Evolutionary conservation across 129 eudicot species (phyloP).

Genomic region (Apium graveolens): DNA sequence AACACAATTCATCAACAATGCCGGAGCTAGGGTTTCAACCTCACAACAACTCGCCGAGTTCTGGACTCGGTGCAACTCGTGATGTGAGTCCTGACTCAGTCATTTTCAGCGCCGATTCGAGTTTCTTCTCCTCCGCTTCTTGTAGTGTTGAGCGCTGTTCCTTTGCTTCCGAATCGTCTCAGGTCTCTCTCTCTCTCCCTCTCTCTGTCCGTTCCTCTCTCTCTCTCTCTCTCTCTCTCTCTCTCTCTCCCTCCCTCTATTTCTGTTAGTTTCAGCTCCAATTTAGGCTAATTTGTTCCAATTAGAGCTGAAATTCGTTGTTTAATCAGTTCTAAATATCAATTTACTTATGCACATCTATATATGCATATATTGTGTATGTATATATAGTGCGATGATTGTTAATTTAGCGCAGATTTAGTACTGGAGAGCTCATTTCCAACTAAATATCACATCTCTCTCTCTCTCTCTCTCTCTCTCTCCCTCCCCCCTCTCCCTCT

Average conservation of each 20-base stretch:
- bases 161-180: constrained; percentile 53
- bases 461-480: no score
- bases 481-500: no score
- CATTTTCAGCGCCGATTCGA: constrained; percentile 51
- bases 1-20: constrained; percentile 33
- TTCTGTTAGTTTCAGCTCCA: no score
- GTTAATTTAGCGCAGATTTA: not conserved
- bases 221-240: no score
- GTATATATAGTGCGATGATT: not conserved
- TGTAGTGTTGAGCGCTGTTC: constrained; percentile 86
- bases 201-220: not conserved
- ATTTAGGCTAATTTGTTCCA: not conserved
- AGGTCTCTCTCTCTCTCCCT: constrained; percentile 22
- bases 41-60: constrained; percentile 15
- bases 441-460: no score
- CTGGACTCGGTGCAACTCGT: constrained; percentile 33
- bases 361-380: not conserved
- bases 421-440: not conserved
- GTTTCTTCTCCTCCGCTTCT: constrained; percentile 80
- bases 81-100: constrained; percentile 82
- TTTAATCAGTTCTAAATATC: not conserved
- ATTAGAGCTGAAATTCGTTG: not conserved
- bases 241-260: not conserved
- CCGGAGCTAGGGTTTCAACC: constrained; percentile 39
- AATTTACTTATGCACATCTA: not conserved